phyloP scores from a whole-genome alignment of 148 eudicot genomes.

The Arbutus unedo region DNA sequence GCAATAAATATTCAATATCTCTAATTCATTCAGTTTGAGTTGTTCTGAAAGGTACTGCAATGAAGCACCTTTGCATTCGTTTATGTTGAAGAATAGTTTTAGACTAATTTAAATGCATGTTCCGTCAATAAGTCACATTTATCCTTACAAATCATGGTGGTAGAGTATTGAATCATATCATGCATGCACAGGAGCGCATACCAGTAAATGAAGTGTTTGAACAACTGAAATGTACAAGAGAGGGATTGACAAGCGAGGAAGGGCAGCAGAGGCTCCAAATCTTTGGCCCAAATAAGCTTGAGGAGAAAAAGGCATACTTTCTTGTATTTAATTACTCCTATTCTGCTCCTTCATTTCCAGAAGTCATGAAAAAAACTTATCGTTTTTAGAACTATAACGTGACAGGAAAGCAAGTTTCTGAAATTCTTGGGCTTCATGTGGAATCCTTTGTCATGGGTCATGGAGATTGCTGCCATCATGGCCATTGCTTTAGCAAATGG shows the following conservation, averaged over 20 bases:
- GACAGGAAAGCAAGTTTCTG: slow-evolving; percentile 63
- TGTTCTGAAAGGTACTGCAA: not conserved
- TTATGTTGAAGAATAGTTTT: not conserved
- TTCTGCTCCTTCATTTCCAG: not conserved
- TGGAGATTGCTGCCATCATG: slow-evolving; percentile 79
- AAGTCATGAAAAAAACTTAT: not conserved
- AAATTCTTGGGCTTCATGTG: slow-evolving; percentile 83
- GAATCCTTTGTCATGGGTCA: slow-evolving; percentile 89
- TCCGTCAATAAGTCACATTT: not conserved
- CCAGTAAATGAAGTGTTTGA: slow-evolving; percentile 65
- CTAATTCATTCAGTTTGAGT: not conserved
- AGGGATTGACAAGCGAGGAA: slow-evolving; percentile 52
- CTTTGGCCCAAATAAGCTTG: slow-evolving; percentile 79
- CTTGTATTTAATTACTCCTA: not conserved
- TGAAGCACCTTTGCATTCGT: not conserved
- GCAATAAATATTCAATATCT: not conserved
- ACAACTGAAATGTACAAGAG: slow-evolving; percentile 43
- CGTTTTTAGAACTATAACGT: not conserved
- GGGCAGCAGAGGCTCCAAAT: slow-evolving; percentile 43
- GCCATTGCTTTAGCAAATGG: slow-evolving; percentile 83
- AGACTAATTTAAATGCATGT: not conserved
- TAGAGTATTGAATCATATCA: slow-evolving; percentile 8
- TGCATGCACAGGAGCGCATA: slow-evolving; percentile 46
- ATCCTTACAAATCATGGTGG: not conserved
- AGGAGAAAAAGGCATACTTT: slow-evolving; percentile 60